These are phyloP conservation scores for Glycyrrhiza uralensis DNA, from an alignment of 306 rosid species.

Conservation along the genomic window DNA sequence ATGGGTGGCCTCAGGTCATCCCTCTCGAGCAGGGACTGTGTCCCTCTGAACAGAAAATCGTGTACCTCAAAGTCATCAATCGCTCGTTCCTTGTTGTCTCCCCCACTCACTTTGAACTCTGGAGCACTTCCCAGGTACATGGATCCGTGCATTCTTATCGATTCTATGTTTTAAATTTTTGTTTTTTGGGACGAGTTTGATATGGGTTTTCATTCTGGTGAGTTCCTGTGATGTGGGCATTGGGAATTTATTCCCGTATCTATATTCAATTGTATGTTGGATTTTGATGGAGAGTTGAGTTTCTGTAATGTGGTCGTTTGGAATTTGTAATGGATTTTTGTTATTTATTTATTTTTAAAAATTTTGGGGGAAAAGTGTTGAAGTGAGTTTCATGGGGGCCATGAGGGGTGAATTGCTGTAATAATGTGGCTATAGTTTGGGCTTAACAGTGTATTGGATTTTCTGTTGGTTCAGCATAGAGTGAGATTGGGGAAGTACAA, in stretches of 20 bases:
- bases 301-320: conserved; percentile 25
- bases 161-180: neutral
- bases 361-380: neutral
- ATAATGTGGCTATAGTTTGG: conserved; percentile 26
- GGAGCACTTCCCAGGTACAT: conserved; percentile 90
- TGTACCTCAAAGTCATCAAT: conserved; percentile 74
- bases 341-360: neutral
- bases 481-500: conserved; percentile 89
- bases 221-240: neutral
- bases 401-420: conserved; percentile 11
- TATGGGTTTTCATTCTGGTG: conserved; percentile 23
- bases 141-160: neutral
- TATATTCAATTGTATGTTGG: neutral
- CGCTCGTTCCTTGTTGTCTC: conserved; percentile 70
- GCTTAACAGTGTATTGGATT: conserved; percentile 37
- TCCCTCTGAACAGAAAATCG: conserved; percentile 68
- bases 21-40: conserved; percentile 67
- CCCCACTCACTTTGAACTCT: conserved; percentile 82
- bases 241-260: conserved; percentile 1
- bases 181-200: neutral
- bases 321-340: neutral
- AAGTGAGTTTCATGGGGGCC: conserved; percentile 19
- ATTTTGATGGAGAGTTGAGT: neutral
- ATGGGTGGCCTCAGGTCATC: conserved; percentile 99
- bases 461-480: conserved; percentile 67